Evolutionary conservation across 805 yeast genomes (phyloP).

Genomic region (Maudiozyma bulderi): DNA sequence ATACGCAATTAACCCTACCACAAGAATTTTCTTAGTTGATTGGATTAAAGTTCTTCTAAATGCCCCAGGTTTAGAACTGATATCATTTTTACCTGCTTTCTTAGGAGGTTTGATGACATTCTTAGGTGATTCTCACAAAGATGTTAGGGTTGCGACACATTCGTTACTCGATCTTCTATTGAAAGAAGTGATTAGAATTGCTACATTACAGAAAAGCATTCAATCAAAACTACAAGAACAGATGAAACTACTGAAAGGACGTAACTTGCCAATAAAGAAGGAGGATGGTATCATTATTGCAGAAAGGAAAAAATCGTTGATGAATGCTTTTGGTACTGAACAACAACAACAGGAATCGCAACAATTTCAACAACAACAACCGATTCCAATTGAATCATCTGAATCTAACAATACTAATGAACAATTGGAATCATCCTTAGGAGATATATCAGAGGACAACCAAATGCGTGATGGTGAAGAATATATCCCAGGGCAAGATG

Average conservation of each 20-base stretch:
- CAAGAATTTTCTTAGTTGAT: constrained; percentile 82
- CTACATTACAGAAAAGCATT: constrained; percentile 52
- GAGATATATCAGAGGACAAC: constrained; percentile 1
- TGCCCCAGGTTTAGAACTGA: constrained; percentile 81
- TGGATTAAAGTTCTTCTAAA: constrained; percentile 92
- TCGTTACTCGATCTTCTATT: constrained; percentile 64
- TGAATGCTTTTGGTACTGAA: constrained; percentile 16
- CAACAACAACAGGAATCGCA: constrained; percentile 2
- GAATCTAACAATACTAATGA: constrained; percentile 21
- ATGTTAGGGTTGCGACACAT: constrained; percentile 79
- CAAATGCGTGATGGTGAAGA: constrained; percentile 38
- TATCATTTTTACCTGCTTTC: constrained; percentile 81
- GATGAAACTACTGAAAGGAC: constrained; percentile 9
- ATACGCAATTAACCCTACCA: constrained; percentile 85
- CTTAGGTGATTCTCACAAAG: constrained; percentile 73
- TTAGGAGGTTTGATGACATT: constrained; percentile 70
- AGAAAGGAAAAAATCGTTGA: constrained; percentile 26
- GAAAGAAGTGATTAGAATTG: constrained; percentile 70
- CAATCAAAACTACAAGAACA: constrained; percentile 24
- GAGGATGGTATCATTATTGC: constrained; percentile 24
- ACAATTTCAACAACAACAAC: constrained; percentile 7
- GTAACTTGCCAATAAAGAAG: constrained; percentile 19
- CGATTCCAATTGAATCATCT: neutral
- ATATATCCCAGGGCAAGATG: constrained; percentile 71
- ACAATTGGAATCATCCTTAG: constrained; percentile 5